Evolutionary conservation across 495 filamentous ascomycete genomes (phyloP), one percentile per base, ranked within the genome.

Genomic region (Penicillium lividum): DNA sequence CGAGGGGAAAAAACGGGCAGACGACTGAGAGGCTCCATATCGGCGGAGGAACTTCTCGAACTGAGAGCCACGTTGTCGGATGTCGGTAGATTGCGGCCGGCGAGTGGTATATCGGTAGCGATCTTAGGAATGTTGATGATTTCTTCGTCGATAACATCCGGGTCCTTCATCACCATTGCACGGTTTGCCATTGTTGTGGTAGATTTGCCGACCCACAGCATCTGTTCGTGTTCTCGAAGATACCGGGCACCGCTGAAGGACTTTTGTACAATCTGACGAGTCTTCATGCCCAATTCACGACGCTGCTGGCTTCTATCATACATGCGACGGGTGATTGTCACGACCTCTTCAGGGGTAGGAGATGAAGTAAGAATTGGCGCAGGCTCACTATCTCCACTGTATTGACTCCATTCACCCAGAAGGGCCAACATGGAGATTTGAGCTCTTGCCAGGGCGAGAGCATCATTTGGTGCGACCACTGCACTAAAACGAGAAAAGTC

Each of bases 221-320:
- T 86, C 66, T 88, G 85, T 66, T 88, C 85, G 64, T 88, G 85
- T 65, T 88, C 85, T 28, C 85, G 78, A 13, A 88, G 77, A 59
- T 88, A 89, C 0, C 86, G 74, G 44, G 86, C 82, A 4, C 81
- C 81, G 31, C 79, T 80, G 69, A 89, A 88, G 11, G 77, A 81
- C 53, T 82, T 82, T 51, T 84, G 80, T 5, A 87, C 85, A 56
- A 85, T 85, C 30, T 77, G 69, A 18, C 85, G 73, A 0, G 80
- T 82, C 63, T 79, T 77, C 84, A 88, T 82, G 36, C 85, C 85
- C 11, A 88, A 74, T 40, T 78, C 77, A 51, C 81, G 77, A 29
- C 85, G 76, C 49, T 84, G 77, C 15, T 82, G 74, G 6, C 68
- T 80, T 73, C 87, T 86, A 25, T 80, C 80, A 55, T 86, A 84